Evolutionary conservation across 2,329 filamentous ascomycete genomes (phyloP).

Genomic region (Colletotrichum liriopes): DNA sequence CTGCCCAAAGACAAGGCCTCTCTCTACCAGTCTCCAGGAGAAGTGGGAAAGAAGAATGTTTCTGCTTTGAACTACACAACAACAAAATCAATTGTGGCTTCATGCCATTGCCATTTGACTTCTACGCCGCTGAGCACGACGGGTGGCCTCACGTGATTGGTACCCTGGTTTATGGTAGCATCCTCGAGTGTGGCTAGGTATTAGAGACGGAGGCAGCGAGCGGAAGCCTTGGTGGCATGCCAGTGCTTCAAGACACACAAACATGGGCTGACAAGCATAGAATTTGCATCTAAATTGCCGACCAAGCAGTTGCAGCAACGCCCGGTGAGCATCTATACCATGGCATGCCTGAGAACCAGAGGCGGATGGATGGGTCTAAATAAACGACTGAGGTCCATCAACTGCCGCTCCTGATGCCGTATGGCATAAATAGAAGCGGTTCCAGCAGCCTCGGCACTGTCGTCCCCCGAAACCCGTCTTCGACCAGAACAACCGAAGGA

Average conservation of each 20-base stretch:
- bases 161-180: not conserved
- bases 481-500: not conserved
- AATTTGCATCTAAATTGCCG: not conserved
- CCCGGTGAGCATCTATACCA: not conserved
- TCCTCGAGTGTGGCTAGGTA: conserved; percentile 12
- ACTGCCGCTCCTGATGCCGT: not conserved
- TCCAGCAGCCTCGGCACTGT: conserved; percentile 23
- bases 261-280: not conserved
- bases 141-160: not conserved
- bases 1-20: not conserved
- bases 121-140: not conserved
- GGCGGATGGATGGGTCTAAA: not conserved
- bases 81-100: not conserved
- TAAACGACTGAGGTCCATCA: not conserved
- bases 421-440: not conserved
- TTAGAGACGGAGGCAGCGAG: not conserved
- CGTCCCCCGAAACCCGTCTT: conserved; percentile 11
- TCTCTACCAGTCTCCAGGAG: not conserved
- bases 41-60: not conserved
- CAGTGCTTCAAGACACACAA: conserved; percentile 7
- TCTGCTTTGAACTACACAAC: not conserved
- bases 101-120: not conserved
- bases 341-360: not conserved
- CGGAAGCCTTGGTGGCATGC: conserved; percentile 11
- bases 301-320: not conserved